A percentile compares a stretch with the other conserved stretches of the same genome.
Evolutionary conservation across 441 rosid genomes (phyloP).

Genomic region (Omphalea diandra): DNA sequence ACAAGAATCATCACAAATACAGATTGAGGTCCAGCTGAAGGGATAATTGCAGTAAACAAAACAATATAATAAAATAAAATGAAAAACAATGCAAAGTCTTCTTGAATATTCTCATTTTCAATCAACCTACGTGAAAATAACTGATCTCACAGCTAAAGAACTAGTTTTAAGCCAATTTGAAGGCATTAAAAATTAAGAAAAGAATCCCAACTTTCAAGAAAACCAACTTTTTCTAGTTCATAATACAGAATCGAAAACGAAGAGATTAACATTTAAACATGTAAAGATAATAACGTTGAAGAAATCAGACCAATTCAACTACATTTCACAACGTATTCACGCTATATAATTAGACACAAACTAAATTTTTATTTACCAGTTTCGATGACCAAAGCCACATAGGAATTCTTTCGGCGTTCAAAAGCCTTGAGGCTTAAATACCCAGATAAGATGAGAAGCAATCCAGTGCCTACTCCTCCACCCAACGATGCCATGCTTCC

Average conservation of each 20-base stretch:
- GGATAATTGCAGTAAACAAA: neutral
- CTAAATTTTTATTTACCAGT: too few species aligned
- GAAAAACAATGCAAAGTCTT: neutral
- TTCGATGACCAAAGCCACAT: conserved; percentile 58
- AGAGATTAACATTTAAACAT: neutral
- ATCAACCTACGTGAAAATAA: neutral
- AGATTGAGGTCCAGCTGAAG: neutral
- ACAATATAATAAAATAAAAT: neutral
- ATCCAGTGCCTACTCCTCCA: conserved; percentile 80
- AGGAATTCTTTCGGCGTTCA: conserved; percentile 62
- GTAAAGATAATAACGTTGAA: neutral
- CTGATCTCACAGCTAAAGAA: neutral
- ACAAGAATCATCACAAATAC: conserved; percentile 20
- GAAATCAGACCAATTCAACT: neutral
- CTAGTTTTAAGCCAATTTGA: neutral
- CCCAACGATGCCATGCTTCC: conserved; percentile 76
- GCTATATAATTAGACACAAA: too few species aligned
- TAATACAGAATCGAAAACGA: neutral
- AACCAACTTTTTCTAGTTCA: too few species aligned
- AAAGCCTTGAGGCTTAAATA: conserved; percentile 83
- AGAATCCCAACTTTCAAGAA: too few species aligned
- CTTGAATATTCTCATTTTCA: neutral
- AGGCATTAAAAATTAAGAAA: too few species aligned
- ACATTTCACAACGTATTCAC: neutral
- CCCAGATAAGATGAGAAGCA: conserved; percentile 75